These are phyloP conservation scores for Solanum hybrid DNA, from an alignment of 305 asterid genomes.

Conservation along the genomic window DNA sequence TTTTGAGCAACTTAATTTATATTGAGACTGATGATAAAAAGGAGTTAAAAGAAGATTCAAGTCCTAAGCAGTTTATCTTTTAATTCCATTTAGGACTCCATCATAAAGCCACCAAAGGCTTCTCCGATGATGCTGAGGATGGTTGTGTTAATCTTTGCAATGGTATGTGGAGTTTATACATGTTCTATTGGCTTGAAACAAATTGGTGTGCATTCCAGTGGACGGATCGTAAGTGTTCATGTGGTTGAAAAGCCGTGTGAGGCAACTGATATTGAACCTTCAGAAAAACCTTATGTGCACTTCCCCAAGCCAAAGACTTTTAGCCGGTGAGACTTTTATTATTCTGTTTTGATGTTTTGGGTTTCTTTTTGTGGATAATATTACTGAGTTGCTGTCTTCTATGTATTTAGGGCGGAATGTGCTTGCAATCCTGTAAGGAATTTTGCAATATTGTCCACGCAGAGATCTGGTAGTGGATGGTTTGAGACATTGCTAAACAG, in stretches of 20 bases:
- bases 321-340: slow-evolving; percentile 41
- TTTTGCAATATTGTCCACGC: slow-evolving; percentile 79
- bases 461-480: slow-evolving; percentile 98
- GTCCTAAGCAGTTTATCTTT: not conserved
- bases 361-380: not conserved
- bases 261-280: slow-evolving; percentile 36
- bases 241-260: slow-evolving; percentile 54
- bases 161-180: slow-evolving; percentile 49
- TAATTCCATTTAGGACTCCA: slow-evolving; percentile 23
- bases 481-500: slow-evolving; percentile 77
- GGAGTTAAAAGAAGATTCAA: not conserved
- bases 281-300: slow-evolving; percentile 58
- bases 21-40: not conserved
- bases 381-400: slow-evolving; percentile 4
- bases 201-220: slow-evolving; percentile 29
- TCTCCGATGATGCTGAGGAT: slow-evolving; percentile 30
- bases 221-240: slow-evolving; percentile 25
- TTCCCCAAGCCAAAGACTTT: slow-evolving; percentile 75
- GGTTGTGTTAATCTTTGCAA: slow-evolving; percentile 35
- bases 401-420: slow-evolving; percentile 56
- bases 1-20: not conserved
- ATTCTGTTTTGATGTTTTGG: not conserved
- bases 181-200: slow-evolving; percentile 68
- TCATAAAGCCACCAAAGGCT: slow-evolving; percentile 32
- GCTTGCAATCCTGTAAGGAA: slow-evolving; percentile 63